A percentile compares a stretch with the other conserved stretches of the same genome.
These are phyloP conservation scores for Psilocybe sp. DNA, from an alignment of 768 basidiomycete genomes.

Conservation along the genomic window DNA sequence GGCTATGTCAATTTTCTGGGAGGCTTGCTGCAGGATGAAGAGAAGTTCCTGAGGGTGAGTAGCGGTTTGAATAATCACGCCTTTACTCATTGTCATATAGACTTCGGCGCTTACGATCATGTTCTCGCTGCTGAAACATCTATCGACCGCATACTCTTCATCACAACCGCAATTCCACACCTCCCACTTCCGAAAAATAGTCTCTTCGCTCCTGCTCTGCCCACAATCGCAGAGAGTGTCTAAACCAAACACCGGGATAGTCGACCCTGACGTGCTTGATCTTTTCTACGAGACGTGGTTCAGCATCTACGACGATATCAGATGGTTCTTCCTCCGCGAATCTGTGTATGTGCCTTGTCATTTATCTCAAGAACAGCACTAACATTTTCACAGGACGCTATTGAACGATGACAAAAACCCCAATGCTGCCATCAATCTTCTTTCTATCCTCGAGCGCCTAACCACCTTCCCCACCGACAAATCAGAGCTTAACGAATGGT, in stretches of 20 bases:
- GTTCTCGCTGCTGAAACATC: constrained; percentile 72
- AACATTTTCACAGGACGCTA: constrained; percentile 22
- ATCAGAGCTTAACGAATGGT: constrained; percentile 73
- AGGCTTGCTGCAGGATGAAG: constrained; percentile 73
- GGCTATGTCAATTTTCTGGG: constrained; percentile 67
- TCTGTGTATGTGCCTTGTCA: constrained; percentile 48
- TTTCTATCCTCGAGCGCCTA: constrained; percentile 65
- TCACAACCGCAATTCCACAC: constrained; percentile 65
- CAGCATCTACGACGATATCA: constrained; percentile 75
- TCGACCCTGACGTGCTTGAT: constrained; percentile 60
- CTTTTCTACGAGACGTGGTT: constrained; percentile 72
- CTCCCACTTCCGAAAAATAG: constrained; percentile 64
- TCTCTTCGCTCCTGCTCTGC: constrained; percentile 57
- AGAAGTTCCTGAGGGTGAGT: constrained; percentile 65
- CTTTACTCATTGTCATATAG: constrained; percentile 32
- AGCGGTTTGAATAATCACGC: not conserved
- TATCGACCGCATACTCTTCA: constrained; percentile 56
- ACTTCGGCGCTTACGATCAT: constrained; percentile 70
- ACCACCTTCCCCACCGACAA: constrained; percentile 71
- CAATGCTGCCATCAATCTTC: constrained; percentile 42
- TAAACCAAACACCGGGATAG: constrained; percentile 27
- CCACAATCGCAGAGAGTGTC: constrained; percentile 44
- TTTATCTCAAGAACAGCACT: not conserved
- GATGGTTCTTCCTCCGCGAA: constrained; percentile 88
- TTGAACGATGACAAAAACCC: constrained; percentile 31